phyloP scores from a whole-genome alignment of 1,284 basidiomycete genomes.

The Heterobasidion parviporum region DNA sequence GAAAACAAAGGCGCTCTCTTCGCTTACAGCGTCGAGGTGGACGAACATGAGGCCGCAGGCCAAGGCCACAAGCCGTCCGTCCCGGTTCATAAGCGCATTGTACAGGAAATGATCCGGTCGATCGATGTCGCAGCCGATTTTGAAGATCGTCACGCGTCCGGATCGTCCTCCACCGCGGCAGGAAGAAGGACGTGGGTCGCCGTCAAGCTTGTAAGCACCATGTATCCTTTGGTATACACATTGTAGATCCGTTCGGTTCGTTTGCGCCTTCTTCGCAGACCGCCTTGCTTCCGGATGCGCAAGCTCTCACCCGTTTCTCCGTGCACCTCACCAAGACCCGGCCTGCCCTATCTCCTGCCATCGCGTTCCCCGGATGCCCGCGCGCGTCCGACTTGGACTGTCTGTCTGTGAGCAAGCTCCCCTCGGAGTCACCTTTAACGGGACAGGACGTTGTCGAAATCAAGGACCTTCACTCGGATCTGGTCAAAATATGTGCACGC shows the following conservation, averaged over 20 bases:
- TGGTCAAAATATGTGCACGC: conserved; percentile 49
- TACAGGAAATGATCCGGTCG: conserved; percentile 64
- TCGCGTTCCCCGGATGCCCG: conserved; percentile 64
- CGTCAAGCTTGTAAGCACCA: conserved; percentile 58
- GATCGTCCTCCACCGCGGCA: conserved; percentile 3
- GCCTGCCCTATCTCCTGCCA: conserved; percentile 16
- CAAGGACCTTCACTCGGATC: conserved; percentile 48
- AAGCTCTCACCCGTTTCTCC: conserved; percentile 48
- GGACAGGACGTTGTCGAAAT: conserved; percentile 51
- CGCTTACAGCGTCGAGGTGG: conserved; percentile 82
- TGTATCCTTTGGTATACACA: background rate
- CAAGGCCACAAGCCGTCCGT: conserved; percentile 15
- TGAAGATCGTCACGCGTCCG: conserved; percentile 48
- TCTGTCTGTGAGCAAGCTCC: conserved; percentile 17
- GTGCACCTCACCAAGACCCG: conserved; percentile 38
- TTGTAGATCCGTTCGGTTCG: background rate
- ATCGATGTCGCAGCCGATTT: conserved; percentile 76
- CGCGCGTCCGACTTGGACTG: conserved; percentile 40
- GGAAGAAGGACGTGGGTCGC: conserved; percentile 75
- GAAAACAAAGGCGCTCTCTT: conserved; percentile 76
- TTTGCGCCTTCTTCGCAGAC: conserved; percentile 29
- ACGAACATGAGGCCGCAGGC: conserved; percentile 44
- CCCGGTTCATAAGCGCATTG: conserved; percentile 48
- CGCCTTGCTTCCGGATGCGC: conserved; percentile 51
- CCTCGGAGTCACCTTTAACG: conserved; percentile 26